Evolutionary conservation across 768 basidiomycete species (phyloP), one percentile per base, ranked within the genome.

Genomic region (Lactifluus echinatus): DNA sequence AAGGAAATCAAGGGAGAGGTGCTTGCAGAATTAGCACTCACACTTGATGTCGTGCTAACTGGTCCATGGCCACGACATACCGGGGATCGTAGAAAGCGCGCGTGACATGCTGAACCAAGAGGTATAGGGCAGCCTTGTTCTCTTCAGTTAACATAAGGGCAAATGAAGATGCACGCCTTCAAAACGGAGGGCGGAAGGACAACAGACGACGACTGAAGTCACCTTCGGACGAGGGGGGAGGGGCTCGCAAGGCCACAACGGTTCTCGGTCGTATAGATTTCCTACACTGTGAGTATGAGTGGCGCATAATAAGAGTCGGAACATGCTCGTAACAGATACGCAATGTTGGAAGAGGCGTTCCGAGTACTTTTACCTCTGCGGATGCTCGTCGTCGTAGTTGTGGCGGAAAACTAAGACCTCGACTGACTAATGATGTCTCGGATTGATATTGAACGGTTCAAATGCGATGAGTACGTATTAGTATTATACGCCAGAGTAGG

Each of bases 61-160:
- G 89, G 74, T 97, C 95, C 77, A 97, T 74, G 60, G 97, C 83
- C 60, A 98, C 87, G 65, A 86, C 89, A 70, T 79, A 93, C 66
- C 89, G 89, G 44, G 90, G 77, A 70, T 97, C 96, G 73, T 97
- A 99, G 73, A 99, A 98, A 33, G 88, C 85, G 66, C 95, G 83
- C 45, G 87, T 83, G 68, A 95, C 92, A 74, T 91, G 87, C 69
- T 96, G 93, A 63, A 96, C 90, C 65, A 99, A 85, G 57, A 84
- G 81, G 70, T 84, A 85, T 54, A 93, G 83, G 2, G 80, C 82
- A 70, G 89, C 87, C 73, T 85, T 82, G 66, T 89, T 88, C 68
- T 89, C 88, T 68, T 86, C 85, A 48, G 79, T 84, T 54, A 70
- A 64, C 63, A 63, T 63, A 51, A 63, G 60, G 56, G 50, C 49